Evolutionary conservation across 257 asterid genomes (phyloP).

Genomic region (Nicotiana paniculata): DNA sequence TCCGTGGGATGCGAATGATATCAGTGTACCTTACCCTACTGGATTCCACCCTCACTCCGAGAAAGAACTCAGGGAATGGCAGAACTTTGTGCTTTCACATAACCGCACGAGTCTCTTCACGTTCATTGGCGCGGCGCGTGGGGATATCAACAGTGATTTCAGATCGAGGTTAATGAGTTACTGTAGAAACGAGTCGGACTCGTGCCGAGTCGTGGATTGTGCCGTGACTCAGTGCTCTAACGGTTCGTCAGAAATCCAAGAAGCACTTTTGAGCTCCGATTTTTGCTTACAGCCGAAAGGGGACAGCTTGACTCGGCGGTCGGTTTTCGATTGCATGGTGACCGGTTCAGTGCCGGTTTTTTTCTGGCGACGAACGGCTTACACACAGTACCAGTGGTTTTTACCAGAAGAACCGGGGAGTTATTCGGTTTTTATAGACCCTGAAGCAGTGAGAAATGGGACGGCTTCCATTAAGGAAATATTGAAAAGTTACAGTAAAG

Average conservation of each 20-base stretch:
- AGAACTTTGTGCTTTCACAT: constrained; percentile 32
- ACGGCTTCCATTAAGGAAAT: constrained; percentile 41
- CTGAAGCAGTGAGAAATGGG: constrained; percentile 54
- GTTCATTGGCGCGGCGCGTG: constrained; percentile 43
- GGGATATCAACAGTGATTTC: constrained; percentile 39
- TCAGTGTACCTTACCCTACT: constrained; percentile 79
- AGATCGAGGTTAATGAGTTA: constrained; percentile 33
- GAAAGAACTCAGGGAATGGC: constrained; percentile 43
- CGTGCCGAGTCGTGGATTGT: constrained; percentile 57
- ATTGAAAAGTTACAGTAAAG: constrained; percentile 41
- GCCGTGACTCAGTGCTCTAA: constrained; percentile 36
- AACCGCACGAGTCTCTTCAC: constrained; percentile 45
- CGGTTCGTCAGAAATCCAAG: constrained; percentile 28
- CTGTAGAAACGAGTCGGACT: constrained; percentile 38
- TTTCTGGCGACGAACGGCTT: constrained; percentile 56
- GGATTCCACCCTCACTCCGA: constrained; percentile 79
- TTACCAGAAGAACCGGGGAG: constrained; percentile 70
- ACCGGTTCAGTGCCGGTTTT: constrained; percentile 85
- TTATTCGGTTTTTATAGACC: constrained; percentile 70
- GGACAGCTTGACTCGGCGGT: constrained; percentile 53
- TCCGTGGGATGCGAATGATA: constrained; percentile 69
- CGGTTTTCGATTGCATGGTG: constrained; percentile 77
- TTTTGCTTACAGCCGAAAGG: constrained; percentile 82
- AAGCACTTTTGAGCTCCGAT: constrained; percentile 46
- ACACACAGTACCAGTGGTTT: constrained; percentile 83